Evolutionary conservation across 2,329 filamentous ascomycete species (phyloP).

Genomic region (Neofusicoccum cordaticola): DNA sequence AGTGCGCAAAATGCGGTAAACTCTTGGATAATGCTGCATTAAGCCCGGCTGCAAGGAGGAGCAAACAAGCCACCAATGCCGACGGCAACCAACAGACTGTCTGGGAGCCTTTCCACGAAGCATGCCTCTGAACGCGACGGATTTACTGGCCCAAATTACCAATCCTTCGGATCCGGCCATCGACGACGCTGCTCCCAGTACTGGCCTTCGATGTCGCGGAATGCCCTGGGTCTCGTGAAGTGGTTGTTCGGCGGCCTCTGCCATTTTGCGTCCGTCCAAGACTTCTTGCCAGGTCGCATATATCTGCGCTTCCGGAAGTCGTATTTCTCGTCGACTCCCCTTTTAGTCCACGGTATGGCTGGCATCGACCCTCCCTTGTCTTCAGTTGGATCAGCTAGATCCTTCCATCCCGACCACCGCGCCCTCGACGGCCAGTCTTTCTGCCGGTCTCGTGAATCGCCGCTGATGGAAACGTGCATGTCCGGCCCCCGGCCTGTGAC

Average conservation of each 20-base stretch:
- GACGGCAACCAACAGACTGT: conserved; percentile 24
- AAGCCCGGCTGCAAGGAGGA: conserved; percentile 32
- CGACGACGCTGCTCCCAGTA: conserved; percentile 25
- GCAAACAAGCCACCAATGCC: conserved; percentile 22
- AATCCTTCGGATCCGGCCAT: conserved; percentile 4
- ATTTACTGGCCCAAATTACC: not conserved
- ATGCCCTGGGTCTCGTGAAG: conserved; percentile 19
- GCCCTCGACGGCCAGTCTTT: conserved; percentile 35
- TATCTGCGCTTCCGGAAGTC: conserved; percentile 37
- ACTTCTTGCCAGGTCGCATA: conserved; percentile 23
- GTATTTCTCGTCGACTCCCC: conserved; percentile 25
- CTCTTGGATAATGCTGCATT: conserved; percentile 28
- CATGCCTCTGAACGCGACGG: conserved; percentile 23
- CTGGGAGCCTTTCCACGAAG: conserved; percentile 39
- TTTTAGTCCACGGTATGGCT: conserved; percentile 17
- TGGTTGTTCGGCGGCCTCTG: not conserved
- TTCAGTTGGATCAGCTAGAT: conserved; percentile 26
- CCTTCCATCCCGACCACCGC: conserved; percentile 37
- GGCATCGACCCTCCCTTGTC: not conserved
- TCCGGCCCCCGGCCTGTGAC: conserved; percentile 43
- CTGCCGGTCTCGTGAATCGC: conserved; percentile 37
- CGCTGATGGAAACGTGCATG: conserved; percentile 42
- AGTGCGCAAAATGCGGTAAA: conserved; percentile 33
- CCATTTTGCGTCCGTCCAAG: conserved; percentile 36
- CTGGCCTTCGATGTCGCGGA: conserved; percentile 26